Conservation (phyloP, 2,329 filamentous ascomycete genomes). For the Colletotrichum gloeosporioides region DNA sequence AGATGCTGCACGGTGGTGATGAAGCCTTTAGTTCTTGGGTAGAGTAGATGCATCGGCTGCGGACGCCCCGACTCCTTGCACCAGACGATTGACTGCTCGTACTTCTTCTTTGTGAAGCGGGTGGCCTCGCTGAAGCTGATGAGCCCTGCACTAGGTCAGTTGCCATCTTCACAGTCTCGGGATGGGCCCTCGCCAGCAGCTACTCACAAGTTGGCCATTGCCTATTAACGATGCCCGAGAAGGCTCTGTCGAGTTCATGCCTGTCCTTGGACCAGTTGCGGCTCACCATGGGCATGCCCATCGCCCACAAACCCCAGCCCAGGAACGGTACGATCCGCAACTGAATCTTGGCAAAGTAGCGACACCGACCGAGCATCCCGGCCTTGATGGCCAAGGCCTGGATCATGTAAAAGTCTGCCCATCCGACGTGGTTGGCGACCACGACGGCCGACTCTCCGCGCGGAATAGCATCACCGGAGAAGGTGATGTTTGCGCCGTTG, state of each 20-base stretch:
- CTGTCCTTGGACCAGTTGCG: slow-evolving; percentile 64
- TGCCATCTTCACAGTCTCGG: neutral
- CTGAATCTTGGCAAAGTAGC: slow-evolving; percentile 68
- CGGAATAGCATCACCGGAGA: slow-evolving; percentile 58
- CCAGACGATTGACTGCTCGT: slow-evolving; percentile 55
- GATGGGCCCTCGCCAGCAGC: neutral
- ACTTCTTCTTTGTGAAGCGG: slow-evolving; percentile 60
- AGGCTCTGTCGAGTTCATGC: slow-evolving; percentile 61
- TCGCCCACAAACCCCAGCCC: slow-evolving; percentile 69
- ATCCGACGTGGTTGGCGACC: slow-evolving; percentile 64
- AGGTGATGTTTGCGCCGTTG: slow-evolving; percentile 59
- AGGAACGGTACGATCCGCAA: slow-evolving; percentile 64
- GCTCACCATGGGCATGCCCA: slow-evolving; percentile 69
- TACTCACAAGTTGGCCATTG: slow-evolving; percentile 64
- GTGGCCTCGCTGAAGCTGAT: slow-evolving; percentile 71
- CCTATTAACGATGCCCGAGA: slow-evolving; percentile 55
- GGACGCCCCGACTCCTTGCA: slow-evolving; percentile 55
- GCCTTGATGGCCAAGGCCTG: slow-evolving; percentile 59
- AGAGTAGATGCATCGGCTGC: slow-evolving; percentile 62
- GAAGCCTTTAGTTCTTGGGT: slow-evolving; percentile 67
- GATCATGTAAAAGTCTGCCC: slow-evolving; percentile 70
- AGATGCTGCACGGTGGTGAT: slow-evolving; percentile 63
- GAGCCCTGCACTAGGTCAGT: slow-evolving; percentile 52
- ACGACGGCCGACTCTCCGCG: slow-evolving; percentile 64
- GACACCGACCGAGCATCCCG: slow-evolving; percentile 65